phyloP scores from a whole-genome alignment of 345 rosid species.

The Brassica carinata region DNA sequence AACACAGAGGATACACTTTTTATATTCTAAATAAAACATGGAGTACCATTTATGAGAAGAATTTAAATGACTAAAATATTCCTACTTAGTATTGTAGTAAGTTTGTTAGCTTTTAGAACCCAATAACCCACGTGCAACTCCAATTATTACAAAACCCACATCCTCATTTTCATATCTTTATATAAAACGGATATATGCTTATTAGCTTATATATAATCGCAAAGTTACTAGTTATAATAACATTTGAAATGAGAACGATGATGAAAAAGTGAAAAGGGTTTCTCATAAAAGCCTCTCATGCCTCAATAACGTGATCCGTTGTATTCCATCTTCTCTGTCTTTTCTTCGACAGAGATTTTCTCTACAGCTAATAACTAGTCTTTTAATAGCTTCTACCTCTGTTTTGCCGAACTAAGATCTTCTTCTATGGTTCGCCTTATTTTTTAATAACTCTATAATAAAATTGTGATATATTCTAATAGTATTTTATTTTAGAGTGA shows the following conservation, averaged over 20 bases:
- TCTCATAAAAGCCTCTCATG: conserved; percentile 40
- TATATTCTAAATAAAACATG: neutral
- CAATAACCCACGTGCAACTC: conserved; percentile 59
- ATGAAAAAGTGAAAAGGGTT: conserved; percentile 28
- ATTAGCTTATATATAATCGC: conserved; percentile 14
- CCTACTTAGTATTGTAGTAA: conserved; percentile 9
- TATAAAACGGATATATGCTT: neutral
- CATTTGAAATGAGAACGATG: conserved; percentile 24
- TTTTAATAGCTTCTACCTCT: neutral
- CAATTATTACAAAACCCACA: conserved; percentile 57
- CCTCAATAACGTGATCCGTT: conserved; percentile 74
- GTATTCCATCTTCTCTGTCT: conserved; percentile 41
- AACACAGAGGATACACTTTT: neutral
- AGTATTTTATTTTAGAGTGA: too few relatives aligned
- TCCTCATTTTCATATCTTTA: conserved; percentile 36
- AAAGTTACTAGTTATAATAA: conserved; percentile 33
- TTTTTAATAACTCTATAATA: too few relatives aligned
- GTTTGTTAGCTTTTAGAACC: conserved; percentile 20
- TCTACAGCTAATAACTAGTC: neutral
- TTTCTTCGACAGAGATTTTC: conserved; percentile 49
- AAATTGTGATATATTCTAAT: too few relatives aligned
- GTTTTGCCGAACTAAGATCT: neutral
- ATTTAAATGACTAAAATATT: conserved; percentile 1
- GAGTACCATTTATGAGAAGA: neutral
- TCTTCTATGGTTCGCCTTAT: too few relatives aligned